Conservation (phyloP, 176 grass and related monocot genomes). For the Pharus latifolius region DNA sequence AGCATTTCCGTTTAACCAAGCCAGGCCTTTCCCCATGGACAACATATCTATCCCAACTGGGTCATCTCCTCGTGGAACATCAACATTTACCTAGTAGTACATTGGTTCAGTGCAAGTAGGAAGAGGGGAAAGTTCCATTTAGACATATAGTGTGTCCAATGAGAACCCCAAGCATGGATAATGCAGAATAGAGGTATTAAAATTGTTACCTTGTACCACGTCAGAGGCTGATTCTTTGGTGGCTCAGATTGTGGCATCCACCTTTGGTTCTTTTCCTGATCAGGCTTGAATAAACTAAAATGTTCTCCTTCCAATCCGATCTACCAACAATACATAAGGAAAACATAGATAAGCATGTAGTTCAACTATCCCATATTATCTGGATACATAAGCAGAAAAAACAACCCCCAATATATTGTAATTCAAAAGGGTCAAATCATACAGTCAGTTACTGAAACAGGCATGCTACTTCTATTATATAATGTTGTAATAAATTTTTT, state of each 20-base stretch:
- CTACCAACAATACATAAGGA: slow-evolving; percentile 33
- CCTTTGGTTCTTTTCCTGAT: slow-evolving; percentile 26
- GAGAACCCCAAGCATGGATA: background rate
- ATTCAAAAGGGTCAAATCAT: background rate
- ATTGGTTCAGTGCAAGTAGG: background rate
- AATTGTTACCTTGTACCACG: slow-evolving; percentile 92
- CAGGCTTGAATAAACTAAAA: slow-evolving; percentile 53
- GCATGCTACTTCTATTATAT: background rate
- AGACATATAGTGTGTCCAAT: background rate
- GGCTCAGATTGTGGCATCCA: slow-evolving; percentile 55
- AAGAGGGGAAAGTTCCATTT: background rate
- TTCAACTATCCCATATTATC: background rate
- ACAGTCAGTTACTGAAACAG: background rate
- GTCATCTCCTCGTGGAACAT: slow-evolving; percentile 71
- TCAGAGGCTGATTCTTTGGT: slow-evolving; percentile 77
- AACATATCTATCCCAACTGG: slow-evolving; percentile 81
- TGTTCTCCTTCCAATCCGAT: slow-evolving; percentile 88
- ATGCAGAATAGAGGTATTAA: background rate
- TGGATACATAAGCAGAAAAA: background rate
- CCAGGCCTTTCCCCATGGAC: slow-evolving; percentile 91
- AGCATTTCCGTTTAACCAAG: slow-evolving; percentile 91
- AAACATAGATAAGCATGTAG: background rate
- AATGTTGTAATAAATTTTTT: too few species aligned
- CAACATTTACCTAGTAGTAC: slow-evolving; percentile 51
- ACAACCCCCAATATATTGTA: background rate